A percentile compares a stretch with the other conserved stretches of the same genome.
phyloP scores from a whole-genome alignment of 495 filamentous ascomycete species.

The Geopyxis carbonaria region DNA sequence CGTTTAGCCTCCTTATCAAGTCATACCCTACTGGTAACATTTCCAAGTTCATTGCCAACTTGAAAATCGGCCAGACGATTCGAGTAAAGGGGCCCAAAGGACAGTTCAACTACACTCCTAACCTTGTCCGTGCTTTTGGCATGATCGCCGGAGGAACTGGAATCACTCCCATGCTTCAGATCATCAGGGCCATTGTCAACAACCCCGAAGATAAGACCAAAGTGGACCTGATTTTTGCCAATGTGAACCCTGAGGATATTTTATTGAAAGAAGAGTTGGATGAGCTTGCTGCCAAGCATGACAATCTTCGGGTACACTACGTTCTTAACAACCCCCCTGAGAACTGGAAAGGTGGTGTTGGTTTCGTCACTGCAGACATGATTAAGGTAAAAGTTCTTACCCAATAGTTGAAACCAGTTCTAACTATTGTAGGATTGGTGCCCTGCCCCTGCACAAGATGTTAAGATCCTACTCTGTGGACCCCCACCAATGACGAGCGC shows the following conservation, averaged over 20 bases:
- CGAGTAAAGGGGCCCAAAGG: conserved; percentile 82
- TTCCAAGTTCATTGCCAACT: conserved; percentile 65
- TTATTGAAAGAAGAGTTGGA: conserved; percentile 80
- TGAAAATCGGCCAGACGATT: conserved; percentile 70
- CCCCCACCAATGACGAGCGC: conserved; percentile 91
- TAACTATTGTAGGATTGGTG: conserved; percentile 44
- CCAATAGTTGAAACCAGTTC: neutral
- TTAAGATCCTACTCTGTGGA: conserved; percentile 87
- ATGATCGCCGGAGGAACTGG: conserved; percentile 96
- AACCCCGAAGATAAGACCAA: conserved; percentile 63
- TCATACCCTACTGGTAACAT: conserved; percentile 93
- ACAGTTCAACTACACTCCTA: conserved; percentile 86
- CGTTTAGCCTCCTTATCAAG: conserved; percentile 93
- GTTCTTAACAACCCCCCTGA: conserved; percentile 90
- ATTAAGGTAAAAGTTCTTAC: conserved; percentile 71
- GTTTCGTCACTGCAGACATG: conserved; percentile 88
- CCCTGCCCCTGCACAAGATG: conserved; percentile 63
- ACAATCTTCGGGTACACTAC: conserved; percentile 68
- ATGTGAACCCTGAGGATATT: conserved; percentile 83
- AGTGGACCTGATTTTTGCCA: conserved; percentile 88
- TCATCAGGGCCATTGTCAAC: conserved; percentile 73
- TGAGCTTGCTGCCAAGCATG: conserved; percentile 54
- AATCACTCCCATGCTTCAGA: conserved; percentile 94
- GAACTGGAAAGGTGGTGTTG: conserved; percentile 74
- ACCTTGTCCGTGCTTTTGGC: conserved; percentile 82